Evolutionary conservation across 164 flowering plant species (phyloP).

Genomic region (Kingdonia uniflora): DNA sequence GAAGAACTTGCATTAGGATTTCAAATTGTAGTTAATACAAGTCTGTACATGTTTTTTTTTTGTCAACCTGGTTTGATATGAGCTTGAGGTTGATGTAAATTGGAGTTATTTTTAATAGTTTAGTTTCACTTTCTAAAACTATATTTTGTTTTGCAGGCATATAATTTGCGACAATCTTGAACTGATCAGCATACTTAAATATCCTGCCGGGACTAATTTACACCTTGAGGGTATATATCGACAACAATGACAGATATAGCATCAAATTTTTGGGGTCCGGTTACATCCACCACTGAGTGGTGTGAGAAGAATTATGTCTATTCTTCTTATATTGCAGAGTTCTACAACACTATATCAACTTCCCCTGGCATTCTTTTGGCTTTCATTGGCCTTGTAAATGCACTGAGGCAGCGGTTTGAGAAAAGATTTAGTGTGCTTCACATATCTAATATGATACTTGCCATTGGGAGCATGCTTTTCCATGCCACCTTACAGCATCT

Average conservation of each 20-base stretch:
- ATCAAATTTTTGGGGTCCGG: slow-evolving; percentile 88
- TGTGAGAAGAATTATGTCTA: slow-evolving; percentile 66
- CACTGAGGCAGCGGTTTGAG: slow-evolving; percentile 73
- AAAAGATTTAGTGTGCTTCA: slow-evolving; percentile 81
- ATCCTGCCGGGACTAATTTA: slow-evolving; percentile 4
- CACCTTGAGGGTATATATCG: not conserved
- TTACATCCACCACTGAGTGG: slow-evolving; percentile 74
- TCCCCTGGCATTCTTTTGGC: slow-evolving; percentile 63
- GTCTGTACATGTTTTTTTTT: no score
- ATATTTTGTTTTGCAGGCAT: slow-evolving; percentile 13
- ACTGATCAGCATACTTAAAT: not conserved
- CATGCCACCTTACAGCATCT: slow-evolving; percentile 73
- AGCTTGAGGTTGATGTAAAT: no score
- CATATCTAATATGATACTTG: slow-evolving; percentile 71
- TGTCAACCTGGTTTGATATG: no score
- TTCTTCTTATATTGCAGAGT: slow-evolving; percentile 73
- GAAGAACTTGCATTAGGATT: no score
- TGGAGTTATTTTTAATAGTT: no score
- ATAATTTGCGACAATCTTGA: slow-evolving; percentile 6
- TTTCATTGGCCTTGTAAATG: slow-evolving; percentile 63
- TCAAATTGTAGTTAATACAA: no score
- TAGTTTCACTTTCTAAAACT: not conserved
- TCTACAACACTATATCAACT: slow-evolving; percentile 73
- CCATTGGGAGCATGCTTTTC: slow-evolving; percentile 73
- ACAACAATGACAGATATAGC: slow-evolving; percentile 45